These are phyloP conservation scores for Sanghuangporus sanghuang DNA, from an alignment of 1,284 basidiomycete species.

Conservation along the genomic window DNA sequence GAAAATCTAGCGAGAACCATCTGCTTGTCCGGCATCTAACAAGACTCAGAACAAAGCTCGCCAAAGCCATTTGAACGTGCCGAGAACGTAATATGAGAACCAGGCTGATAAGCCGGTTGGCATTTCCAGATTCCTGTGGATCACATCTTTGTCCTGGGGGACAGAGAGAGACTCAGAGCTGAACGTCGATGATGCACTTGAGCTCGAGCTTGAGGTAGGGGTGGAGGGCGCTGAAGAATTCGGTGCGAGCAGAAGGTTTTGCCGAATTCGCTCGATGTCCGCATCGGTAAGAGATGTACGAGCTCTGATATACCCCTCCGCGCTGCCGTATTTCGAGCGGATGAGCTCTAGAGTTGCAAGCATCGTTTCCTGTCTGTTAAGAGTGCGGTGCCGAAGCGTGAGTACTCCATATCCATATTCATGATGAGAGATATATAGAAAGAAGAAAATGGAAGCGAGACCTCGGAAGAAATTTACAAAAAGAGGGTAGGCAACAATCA, in stretches of 20 bases:
- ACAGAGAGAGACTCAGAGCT: not conserved
- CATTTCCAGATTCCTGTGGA: not conserved
- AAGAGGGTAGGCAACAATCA: not conserved
- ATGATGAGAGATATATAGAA: not conserved
- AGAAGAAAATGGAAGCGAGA: not conserved
- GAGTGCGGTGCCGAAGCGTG: not conserved
- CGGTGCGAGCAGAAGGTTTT: constrained; percentile 19
- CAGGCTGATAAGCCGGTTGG: not conserved
- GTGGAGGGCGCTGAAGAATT: not conserved
- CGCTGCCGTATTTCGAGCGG: constrained; percentile 32
- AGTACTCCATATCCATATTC: not conserved
- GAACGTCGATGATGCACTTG: not conserved
- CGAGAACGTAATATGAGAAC: not conserved
- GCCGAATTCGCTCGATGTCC: constrained; percentile 30
- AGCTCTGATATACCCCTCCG: constrained; percentile 30
- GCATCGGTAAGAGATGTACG: constrained; percentile 28
- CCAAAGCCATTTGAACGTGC: not conserved
- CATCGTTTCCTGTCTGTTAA: constrained; percentile 34
- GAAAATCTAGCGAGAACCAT: no score
- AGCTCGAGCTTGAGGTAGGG: not conserved
- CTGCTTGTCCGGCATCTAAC: not conserved
- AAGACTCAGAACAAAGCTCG: not conserved
- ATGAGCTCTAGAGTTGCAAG: constrained; percentile 29
- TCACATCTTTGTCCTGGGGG: not conserved
- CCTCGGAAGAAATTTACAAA: not conserved